Evolutionary conservation across 441 rosid genomes (phyloP), one percentile per base, ranked within the genome.

Genomic region (Hura crepitans): DNA sequence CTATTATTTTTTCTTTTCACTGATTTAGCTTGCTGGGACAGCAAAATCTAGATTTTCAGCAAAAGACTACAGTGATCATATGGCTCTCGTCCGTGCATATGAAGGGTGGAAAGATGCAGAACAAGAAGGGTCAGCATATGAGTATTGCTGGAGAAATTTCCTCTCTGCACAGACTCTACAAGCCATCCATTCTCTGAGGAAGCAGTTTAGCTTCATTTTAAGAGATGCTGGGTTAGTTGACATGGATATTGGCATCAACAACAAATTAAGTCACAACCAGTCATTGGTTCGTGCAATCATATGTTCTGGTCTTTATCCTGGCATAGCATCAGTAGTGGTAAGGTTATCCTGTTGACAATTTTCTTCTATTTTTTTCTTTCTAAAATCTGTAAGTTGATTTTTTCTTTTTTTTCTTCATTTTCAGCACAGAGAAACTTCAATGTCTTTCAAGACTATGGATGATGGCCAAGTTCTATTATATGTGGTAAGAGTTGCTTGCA

Each of bases 81-180:
- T 93, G 98, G 99, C 99, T 53, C 94, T 96, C 27, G 99, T 96
- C 17, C 99, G 98, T 63, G 99, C 99, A 71, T 96, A 91, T 70
- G 99, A 96, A 84, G 99, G 99, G 65, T 93, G 99, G 98, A 96
- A 93, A 85, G 94, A 84, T 62, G 98, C 98, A 39, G 98, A 92
- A 76, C 84, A 90, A 78, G 98, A 96, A 85, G 98, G 96, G 71
- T 87, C 96, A 1, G 88, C 88, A n/a, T 96, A 96, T 70, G 99
- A 96, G 81, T 96, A 88, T 78, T 96, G 97, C 77, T 96, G 99
- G 99, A 91, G 97, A 69, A 96, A 96, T 84, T 96, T 96, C 75
- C 85, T 96, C 58, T 96, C 98, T 75, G 87, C 94, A 51, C 99
- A 96, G 78, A 96, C 99, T 31, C 86, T 96, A 79, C 98, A 96